Conservation (phyloP, 768 basidiomycete genomes). For the Boletus vinaceobasis region DNA sequence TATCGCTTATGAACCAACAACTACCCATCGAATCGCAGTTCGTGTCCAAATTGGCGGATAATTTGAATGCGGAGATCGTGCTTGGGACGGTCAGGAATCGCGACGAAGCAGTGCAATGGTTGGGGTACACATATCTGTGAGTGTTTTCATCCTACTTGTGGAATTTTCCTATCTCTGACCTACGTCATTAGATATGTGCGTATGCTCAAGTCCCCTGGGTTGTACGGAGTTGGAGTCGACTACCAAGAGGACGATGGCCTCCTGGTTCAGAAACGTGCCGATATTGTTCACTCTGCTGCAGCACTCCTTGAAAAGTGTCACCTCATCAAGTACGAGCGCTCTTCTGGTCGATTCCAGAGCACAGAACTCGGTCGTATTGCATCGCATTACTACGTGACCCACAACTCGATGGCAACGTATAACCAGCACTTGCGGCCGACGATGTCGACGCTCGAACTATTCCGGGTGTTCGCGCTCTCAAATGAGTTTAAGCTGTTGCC, state of each 20-base stretch:
- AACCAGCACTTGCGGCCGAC: constrained; percentile 88
- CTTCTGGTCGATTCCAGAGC: constrained; percentile 83
- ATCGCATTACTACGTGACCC: constrained; percentile 92
- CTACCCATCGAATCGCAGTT: constrained; percentile 97
- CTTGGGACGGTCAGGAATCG: constrained; percentile 91
- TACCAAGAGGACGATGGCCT: constrained; percentile 84
- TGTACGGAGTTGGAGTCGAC: constrained; percentile 87
- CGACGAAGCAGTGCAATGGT: constrained; percentile 96
- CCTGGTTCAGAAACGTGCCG: constrained; percentile 89
- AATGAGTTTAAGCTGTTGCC: constrained; percentile 95
- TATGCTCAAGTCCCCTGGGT: constrained; percentile 83
- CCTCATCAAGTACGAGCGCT: constrained; percentile 90
- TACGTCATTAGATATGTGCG: constrained; percentile 71
- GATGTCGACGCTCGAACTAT: constrained; percentile 87
- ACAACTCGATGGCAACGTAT: constrained; percentile 94
- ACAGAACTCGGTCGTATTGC: constrained; percentile 94
- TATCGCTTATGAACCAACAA: constrained; percentile 94
- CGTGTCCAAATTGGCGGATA: constrained; percentile 88
- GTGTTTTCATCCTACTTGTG: constrained; percentile 27
- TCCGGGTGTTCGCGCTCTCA: constrained; percentile 91
- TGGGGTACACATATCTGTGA: constrained; percentile 91
- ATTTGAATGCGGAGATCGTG: constrained; percentile 96
- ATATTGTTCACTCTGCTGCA: constrained; percentile 92
- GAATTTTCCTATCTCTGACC: constrained; percentile 6
- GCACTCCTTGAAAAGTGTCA: constrained; percentile 91